A percentile compares a stretch with the other conserved stretches of the same genome.
Conservation (phyloP, 768 basidiomycete species). For the Lentinula boryana region DNA sequence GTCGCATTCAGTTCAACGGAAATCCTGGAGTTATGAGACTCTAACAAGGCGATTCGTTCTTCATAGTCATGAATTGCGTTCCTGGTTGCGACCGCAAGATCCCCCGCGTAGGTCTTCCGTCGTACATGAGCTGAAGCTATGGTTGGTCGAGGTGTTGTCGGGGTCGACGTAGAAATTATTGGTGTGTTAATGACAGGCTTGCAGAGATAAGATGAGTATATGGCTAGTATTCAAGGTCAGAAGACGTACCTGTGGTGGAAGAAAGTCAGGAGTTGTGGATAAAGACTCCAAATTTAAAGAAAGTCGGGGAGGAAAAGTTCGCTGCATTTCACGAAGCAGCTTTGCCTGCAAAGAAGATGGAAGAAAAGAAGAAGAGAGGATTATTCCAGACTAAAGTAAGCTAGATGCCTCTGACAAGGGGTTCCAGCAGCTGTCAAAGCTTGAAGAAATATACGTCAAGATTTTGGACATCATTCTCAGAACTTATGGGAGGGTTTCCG, state of each 20-base stretch:
- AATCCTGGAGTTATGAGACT: constrained; percentile 14
- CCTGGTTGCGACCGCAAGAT: constrained; percentile 12
- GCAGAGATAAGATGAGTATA: background rate
- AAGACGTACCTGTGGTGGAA: background rate
- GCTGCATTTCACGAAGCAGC: background rate
- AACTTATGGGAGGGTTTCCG: background rate
- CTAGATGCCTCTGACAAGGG: background rate
- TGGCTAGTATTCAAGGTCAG: too few relatives aligned
- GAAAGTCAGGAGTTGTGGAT: background rate
- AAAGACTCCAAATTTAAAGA: constrained; percentile 3
- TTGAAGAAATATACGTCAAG: background rate
- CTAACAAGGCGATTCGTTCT: constrained; percentile 16
- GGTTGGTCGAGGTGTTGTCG: constrained; percentile 14
- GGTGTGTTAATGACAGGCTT: constrained; percentile 8
- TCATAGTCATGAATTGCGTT: constrained; percentile 15
- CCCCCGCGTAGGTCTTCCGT: constrained; percentile 16
- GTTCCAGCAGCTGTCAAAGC: background rate
- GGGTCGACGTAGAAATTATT: constrained; percentile 17
- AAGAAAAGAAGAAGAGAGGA: background rate
- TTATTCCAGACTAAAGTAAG: background rate
- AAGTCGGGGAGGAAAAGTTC: background rate
- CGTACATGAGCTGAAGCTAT: constrained; percentile 5
- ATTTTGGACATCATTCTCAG: background rate
- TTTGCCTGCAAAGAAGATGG: background rate
- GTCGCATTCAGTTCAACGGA: constrained; percentile 16